Evolutionary conservation across 257 asterid genomes (phyloP), one percentile per base, ranked within the genome.

Genomic region (Lithospermum erythrorhizon): DNA sequence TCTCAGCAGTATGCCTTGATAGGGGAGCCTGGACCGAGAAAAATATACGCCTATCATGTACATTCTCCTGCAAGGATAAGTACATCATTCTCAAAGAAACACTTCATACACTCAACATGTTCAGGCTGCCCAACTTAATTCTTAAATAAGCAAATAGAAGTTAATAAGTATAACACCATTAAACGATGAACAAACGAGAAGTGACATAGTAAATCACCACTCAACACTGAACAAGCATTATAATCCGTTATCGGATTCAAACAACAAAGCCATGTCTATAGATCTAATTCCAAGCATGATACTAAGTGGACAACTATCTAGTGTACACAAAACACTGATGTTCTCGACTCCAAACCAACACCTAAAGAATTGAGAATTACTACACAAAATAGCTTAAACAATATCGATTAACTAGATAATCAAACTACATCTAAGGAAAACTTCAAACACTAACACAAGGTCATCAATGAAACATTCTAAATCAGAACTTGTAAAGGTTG

Each of bases 41-140:
- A 69, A 75, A 59, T 23, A 17, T 61, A 61, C 64, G 68, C 61
- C 68, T 76, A 66, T 78, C 87, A 41, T 65, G 82, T 27, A 73
- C 75, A 70, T 49, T 71, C 53, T 76, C 86, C 97, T 86, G 81
- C 70, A 65, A 70, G 61, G 32, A 60, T 24, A 65, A 66, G 55
- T 51, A 41, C 49, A 2, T 23, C 22, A 21, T 8, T 5, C 8
- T 29, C 16, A 55, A 10, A n/a, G 16, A n/a, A 4, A n/a, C 16
- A 14, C 24, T 21, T 14, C 19, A 54, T 11, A 9, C 19, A 54
- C 23, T 19, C 22, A 55, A 55, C 58, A n/a, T 5, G 16, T n/a
- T 22, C 21, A 17, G 22, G 11, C 45, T 2, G 14, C 13, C 45
- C 7, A 35, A 35, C 45, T 35, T 35, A 9, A 27, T 27, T 27